Conservation (phyloP, 2,329 filamentous ascomycete species). For the Nothopassalora personata region DNA sequence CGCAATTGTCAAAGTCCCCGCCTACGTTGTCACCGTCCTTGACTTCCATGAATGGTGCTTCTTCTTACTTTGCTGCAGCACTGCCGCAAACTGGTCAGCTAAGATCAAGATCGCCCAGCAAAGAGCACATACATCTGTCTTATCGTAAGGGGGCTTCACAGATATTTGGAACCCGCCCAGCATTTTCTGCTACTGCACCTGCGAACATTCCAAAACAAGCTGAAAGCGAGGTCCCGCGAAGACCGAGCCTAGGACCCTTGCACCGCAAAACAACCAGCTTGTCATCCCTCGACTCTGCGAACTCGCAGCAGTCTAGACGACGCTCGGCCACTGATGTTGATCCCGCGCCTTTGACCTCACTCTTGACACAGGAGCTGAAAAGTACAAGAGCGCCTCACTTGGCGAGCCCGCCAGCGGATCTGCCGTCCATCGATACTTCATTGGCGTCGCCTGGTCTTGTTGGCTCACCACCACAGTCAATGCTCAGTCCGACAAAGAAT, state of each 20-base stretch:
- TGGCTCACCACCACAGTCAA: constrained; percentile 15
- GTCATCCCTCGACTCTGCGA: constrained; percentile 42
- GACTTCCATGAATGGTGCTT: constrained; percentile 24
- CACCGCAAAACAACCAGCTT: constrained; percentile 37
- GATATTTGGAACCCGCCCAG: constrained; percentile 36
- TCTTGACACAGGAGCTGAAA: constrained; percentile 17
- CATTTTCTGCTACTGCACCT: constrained; percentile 10
- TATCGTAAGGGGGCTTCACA: constrained; percentile 48
- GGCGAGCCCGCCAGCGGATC: constrained; percentile 14
- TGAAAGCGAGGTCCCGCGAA: constrained; percentile 8
- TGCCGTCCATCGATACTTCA: constrained; percentile 27
- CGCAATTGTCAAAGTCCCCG: constrained; percentile 22
- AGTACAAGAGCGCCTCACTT: constrained; percentile 10
- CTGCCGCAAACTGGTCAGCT: constrained; percentile 21
- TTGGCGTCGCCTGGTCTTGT: constrained; percentile 14
- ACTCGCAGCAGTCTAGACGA: constrained; percentile 30
- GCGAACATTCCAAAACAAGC: neutral
- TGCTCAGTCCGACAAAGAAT: constrained; percentile 39
- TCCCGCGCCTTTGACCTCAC: constrained; percentile 14
- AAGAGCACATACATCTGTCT: constrained; percentile 45
- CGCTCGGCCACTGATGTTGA: constrained; percentile 27
- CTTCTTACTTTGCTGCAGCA: constrained; percentile 30
- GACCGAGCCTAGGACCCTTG: constrained; percentile 9
- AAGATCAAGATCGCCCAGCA: constrained; percentile 42
- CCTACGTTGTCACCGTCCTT: constrained; percentile 31